These are phyloP conservation scores for Lagerstroemia speciosa DNA, from an alignment of 345 rosid species.

Conservation along the genomic window DNA sequence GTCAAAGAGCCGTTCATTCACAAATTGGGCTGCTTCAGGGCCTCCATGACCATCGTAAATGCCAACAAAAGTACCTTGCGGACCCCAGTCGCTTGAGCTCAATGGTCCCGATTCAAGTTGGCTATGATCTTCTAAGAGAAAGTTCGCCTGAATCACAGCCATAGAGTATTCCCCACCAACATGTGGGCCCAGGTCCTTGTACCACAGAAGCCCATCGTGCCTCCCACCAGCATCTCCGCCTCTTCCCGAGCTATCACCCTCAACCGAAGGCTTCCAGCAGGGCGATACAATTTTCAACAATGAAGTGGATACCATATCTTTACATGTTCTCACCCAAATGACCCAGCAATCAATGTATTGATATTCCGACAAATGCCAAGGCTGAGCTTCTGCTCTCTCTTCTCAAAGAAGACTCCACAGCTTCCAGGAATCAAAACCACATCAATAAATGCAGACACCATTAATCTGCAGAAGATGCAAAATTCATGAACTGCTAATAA, in stretches of 20 bases:
- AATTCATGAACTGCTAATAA: not conserved
- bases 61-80: constrained; percentile 91
- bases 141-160: constrained; percentile 94
- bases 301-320: constrained; percentile 67
- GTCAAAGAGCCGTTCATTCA: constrained; percentile 57
- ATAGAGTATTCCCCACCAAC: constrained; percentile 76
- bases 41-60: constrained; percentile 99
- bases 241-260: constrained; percentile 57
- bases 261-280: constrained; percentile 80
- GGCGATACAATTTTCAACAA: constrained; percentile 62
- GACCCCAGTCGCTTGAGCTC: constrained; percentile 64
- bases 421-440: constrained; percentile 50
- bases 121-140: constrained; percentile 68
- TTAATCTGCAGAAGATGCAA: constrained; percentile 14
- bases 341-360: constrained; percentile 54
- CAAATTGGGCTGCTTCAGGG: constrained; percentile 84
- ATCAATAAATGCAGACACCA: constrained; percentile 51
- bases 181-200: constrained; percentile 68
- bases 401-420: constrained; percentile 37
- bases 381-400: constrained; percentile 24
- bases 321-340: constrained; percentile 60
- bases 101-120: constrained; percentile 94
- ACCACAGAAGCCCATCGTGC: constrained; percentile 79
- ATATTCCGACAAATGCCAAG: constrained; percentile 21
- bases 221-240: constrained; percentile 51